Percentiles rank a stretch among this genome's conserved stretches.
Conservation (phyloP, 108 stramenopile species). For the Pseudonitzschia pungens region DNA sequence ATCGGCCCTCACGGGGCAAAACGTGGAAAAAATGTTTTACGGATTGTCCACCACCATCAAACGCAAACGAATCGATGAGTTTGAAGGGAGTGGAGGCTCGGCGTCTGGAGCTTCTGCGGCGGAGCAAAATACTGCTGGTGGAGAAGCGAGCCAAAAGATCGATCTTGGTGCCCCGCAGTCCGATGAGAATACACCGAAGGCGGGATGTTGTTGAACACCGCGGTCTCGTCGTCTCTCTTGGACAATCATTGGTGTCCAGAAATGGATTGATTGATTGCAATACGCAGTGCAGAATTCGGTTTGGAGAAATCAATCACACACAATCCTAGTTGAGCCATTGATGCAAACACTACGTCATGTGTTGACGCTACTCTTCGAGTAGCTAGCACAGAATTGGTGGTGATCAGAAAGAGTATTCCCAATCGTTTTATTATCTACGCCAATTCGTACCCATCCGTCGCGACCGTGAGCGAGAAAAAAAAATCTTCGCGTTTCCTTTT, state of each 20-base stretch:
- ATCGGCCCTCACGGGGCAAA: constrained; percentile 90
- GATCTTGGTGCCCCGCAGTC: constrained; percentile 17
- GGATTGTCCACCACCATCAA: constrained; percentile 89
- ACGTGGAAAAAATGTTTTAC: constrained; percentile 92
- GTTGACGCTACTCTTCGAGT: background rate
- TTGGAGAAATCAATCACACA: background rate
- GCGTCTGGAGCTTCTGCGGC: constrained; percentile 31
- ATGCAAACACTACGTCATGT: constrained; percentile 4
- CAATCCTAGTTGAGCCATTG: background rate
- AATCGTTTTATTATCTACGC: constrained; percentile 3
- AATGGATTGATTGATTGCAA: background rate
- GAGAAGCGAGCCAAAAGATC: constrained; percentile 26
- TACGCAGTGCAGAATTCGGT: background rate
- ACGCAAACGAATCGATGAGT: constrained; percentile 85
- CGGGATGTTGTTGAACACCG: constrained; percentile 37
- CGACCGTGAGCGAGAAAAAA: constrained; percentile 12
- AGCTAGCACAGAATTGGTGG: background rate
- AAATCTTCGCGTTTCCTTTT: background rate
- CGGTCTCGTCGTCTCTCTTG: background rate
- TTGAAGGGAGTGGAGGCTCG: constrained; percentile 41
- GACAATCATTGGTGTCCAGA: background rate
- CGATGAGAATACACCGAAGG: constrained; percentile 18
- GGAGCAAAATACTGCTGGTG: constrained; percentile 24
- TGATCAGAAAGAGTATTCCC: background rate
- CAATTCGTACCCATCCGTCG: background rate